These are phyloP conservation scores for Neonectria coccinea DNA, from an alignment of 2,329 filamentous ascomycete genomes.

Conservation along the genomic window DNA sequence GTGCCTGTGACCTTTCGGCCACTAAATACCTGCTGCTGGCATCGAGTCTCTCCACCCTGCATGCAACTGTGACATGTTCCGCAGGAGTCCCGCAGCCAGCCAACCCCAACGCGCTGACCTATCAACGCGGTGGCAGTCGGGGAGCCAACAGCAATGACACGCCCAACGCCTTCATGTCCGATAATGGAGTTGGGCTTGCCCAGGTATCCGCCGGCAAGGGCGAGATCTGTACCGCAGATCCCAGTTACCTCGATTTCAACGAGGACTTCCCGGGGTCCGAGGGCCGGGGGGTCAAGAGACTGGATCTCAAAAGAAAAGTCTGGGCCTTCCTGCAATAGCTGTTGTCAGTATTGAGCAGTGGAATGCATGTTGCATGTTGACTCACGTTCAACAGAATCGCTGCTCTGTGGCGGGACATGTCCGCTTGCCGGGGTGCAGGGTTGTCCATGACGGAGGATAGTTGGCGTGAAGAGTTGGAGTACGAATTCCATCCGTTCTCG, in stretches of 20 bases:
- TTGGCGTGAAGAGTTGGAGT: not conserved
- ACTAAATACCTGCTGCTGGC: constrained; percentile 5
- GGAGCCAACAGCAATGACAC: constrained; percentile 52
- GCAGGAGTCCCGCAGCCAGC: constrained; percentile 45
- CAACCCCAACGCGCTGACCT: constrained; percentile 54
- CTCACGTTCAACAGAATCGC: not conserved
- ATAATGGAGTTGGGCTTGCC: constrained; percentile 51
- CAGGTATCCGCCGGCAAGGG: constrained; percentile 53
- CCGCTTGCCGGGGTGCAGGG: too few relatives aligned
- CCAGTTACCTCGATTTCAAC: constrained; percentile 51
- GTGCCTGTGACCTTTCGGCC: constrained; percentile 14
- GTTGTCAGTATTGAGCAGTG: constrained; percentile 13
- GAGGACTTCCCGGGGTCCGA: constrained; percentile 46
- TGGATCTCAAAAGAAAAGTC: constrained; percentile 24
- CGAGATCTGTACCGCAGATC: constrained; percentile 55
- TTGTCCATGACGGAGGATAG: not conserved
- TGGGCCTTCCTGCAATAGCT: constrained; percentile 19
- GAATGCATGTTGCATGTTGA: not conserved
- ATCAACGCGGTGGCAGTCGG: constrained; percentile 44
- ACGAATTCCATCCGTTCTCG: too few relatives aligned
- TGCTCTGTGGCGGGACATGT: not conserved
- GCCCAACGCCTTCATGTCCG: constrained; percentile 60
- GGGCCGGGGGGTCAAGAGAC: constrained; percentile 19
- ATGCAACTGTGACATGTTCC: constrained; percentile 14
- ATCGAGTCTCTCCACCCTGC: constrained; percentile 19